A percentile compares a stretch with the other conserved stretches of the same genome.
These are phyloP conservation scores for Lichtheimia ramosa DNA, from an alignment of 371 early-diverging fungal genomes.

Conservation along the genomic window DNA sequence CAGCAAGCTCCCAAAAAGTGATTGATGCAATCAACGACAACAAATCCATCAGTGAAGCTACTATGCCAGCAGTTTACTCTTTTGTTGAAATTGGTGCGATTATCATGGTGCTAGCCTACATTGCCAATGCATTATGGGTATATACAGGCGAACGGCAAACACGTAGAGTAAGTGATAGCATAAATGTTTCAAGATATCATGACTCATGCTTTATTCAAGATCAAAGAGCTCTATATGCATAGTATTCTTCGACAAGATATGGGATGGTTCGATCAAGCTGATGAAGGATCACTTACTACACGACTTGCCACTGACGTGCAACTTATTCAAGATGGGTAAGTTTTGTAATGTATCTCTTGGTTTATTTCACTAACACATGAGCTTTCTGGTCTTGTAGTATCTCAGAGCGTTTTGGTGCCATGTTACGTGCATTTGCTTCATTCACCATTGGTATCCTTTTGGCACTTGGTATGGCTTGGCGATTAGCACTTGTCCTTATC, in stretches of 20 bases:
- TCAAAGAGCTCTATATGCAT: conserved; percentile 62
- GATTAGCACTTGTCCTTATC: conserved; percentile 74
- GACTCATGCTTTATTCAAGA: conserved; percentile 35
- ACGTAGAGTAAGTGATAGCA: conserved; percentile 50
- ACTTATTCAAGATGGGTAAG: conserved; percentile 75
- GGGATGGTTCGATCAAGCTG: conserved; percentile 56
- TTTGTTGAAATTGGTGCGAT: conserved; percentile 17
- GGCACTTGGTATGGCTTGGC: conserved; percentile 78
- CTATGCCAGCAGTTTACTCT: conserved; percentile 10
- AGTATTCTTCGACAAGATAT: conserved; percentile 83
- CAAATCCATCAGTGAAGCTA: conserved; percentile 15
- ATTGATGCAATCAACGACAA: neutral
- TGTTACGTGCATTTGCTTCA: conserved; percentile 57
- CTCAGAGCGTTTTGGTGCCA: conserved; percentile 74
- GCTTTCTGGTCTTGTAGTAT: conserved; percentile 23
- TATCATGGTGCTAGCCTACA: conserved; percentile 12
- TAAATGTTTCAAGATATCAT: too few relatives aligned
- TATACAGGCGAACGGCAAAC: conserved; percentile 14
- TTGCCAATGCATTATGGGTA: conserved; percentile 18
- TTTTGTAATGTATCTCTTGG: too few relatives aligned
- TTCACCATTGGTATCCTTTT: conserved; percentile 31
- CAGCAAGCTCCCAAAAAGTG: conserved; percentile 12
- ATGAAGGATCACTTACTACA: conserved; percentile 64
- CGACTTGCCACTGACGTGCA: conserved; percentile 73
- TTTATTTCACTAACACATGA: too few relatives aligned